These are phyloP conservation scores for Hydnomerulius pinastri DNA, from an alignment of 768 basidiomycete genomes.

Conservation along the genomic window DNA sequence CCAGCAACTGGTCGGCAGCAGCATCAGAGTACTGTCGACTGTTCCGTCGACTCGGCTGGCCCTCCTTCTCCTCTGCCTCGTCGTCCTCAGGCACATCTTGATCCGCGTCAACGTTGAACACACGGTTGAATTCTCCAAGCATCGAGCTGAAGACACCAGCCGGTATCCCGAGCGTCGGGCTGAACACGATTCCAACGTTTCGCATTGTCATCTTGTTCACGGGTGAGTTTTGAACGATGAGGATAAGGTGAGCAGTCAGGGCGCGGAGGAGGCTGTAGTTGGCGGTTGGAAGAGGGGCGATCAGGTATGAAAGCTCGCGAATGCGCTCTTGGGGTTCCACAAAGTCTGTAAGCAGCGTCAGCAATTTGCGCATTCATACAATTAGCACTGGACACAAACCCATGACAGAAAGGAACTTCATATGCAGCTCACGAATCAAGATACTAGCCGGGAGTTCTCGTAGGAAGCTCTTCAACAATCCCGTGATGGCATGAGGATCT, in stretches of 20 bases:
- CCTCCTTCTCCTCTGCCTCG: conserved; percentile 28
- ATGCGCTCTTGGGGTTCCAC: conserved; percentile 88
- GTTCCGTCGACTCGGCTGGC: conserved; percentile 64
- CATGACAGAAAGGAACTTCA: conserved; percentile 89
- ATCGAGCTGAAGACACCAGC: conserved; percentile 95
- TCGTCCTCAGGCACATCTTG: conserved; percentile 25
- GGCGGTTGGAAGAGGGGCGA: conserved; percentile 83
- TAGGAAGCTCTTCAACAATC: conserved; percentile 89
- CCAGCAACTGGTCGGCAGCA: conserved; percentile 81
- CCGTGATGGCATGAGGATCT: conserved; percentile 98
- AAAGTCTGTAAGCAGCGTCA: conserved; percentile 61
- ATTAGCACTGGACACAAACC: conserved; percentile 54
- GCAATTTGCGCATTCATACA: conserved; percentile 2
- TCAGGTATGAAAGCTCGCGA: conserved; percentile 80
- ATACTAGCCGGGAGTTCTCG: conserved; percentile 93
- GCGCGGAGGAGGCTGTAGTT: conserved; percentile 96
- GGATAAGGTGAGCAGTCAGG: conserved; percentile 90
- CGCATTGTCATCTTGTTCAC: conserved; percentile 99
- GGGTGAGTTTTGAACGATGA: conserved; percentile 87
- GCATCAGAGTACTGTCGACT: conserved; percentile 82
- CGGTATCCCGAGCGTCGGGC: conserved; percentile 96
- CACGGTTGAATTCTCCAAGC: conserved; percentile 89
- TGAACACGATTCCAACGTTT: conserved; percentile 98
- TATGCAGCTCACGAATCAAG: conserved; percentile 88
- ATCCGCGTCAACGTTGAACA: conserved; percentile 76